These are phyloP conservation scores for Trametes polyzona DNA, from an alignment of 1,284 basidiomycete genomes.

Conservation along the genomic window DNA sequence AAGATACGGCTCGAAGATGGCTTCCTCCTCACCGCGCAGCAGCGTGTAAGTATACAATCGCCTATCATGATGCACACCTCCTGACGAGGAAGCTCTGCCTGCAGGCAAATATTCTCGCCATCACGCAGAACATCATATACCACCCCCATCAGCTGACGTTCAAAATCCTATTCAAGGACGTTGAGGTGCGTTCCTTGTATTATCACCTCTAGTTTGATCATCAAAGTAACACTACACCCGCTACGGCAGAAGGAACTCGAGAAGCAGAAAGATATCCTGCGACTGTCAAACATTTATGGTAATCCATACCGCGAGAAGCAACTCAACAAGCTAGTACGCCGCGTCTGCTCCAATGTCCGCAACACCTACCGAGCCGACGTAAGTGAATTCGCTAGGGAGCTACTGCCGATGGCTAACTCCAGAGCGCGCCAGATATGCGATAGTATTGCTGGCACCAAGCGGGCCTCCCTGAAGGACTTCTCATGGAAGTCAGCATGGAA, in stretches of 20 bases:
- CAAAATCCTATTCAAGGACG: background rate
- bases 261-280: background rate
- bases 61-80: no score
- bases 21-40: background rate
- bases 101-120: background rate
- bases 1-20: constrained; percentile 4
- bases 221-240: background rate
- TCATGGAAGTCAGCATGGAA: background rate
- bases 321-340: background rate
- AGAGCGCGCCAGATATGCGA: constrained; percentile 1
- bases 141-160: background rate
- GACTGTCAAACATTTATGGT: background rate
- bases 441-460: background rate
- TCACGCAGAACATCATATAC: background rate
- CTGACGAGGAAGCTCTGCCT: background rate
- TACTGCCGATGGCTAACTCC: background rate
- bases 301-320: background rate
- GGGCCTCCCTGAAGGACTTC: background rate
- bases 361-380: constrained; percentile 5
- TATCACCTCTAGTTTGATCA: background rate
- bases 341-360: background rate
- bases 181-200: no score
- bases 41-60: background rate
- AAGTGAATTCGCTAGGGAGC: background rate
- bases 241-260: background rate